Base-by-base conservation (phyloP, 2,329 filamentous ascomycete genomes). In the Mollisiaceae sp. region DNA sequence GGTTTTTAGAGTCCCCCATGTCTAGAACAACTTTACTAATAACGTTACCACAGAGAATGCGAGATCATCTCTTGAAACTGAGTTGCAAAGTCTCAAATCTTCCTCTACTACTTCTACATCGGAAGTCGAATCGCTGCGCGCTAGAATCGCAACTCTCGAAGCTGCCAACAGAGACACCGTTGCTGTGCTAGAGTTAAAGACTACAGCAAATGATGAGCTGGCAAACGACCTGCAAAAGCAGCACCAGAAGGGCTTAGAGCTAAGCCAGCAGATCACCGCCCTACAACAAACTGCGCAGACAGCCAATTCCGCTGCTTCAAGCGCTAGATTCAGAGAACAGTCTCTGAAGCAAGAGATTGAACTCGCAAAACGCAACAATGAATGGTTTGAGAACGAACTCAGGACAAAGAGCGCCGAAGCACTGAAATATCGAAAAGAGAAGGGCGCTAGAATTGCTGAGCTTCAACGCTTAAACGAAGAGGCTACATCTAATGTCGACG, bases 351-450 rank as follows among this genome's bases (percentile, higher is more conserved):
- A 97, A 77, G 94, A 98, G 77, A 85, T 98, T 41, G 93, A 97
- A 50, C 83, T 96, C 63, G 88, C 94, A 20, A 93, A 93, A 76
- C 91, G 91, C 74, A 97, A 93, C 80, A 92, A 92, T 70, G 94
- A 98, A 73, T 99, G 93, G 91, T 90, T 95, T 63, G 93, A 97
- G 75, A 89, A 85, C 50, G 95, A 99, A 78, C 85, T 98, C 24
- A 94, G 97, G 81, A 94, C 92, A 0, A 97, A 97, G 80, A 90
- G 87, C 67, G 87, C 89, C 9, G 95, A 99, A 76, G 89, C 93
- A 57, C 86, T 94, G 70, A 97, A 94, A 75, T 94, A 91, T 78
- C 89, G 95, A 69, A 98, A 97, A 76, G 95, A 99, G 76, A 98
- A 97, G 83, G 92, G 92, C 68, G 90, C 93, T 1, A 91, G 92